phyloP scores from a whole-genome alignment of 495 filamentous ascomycete genomes.

The Talaromyces stipitatus region DNA sequence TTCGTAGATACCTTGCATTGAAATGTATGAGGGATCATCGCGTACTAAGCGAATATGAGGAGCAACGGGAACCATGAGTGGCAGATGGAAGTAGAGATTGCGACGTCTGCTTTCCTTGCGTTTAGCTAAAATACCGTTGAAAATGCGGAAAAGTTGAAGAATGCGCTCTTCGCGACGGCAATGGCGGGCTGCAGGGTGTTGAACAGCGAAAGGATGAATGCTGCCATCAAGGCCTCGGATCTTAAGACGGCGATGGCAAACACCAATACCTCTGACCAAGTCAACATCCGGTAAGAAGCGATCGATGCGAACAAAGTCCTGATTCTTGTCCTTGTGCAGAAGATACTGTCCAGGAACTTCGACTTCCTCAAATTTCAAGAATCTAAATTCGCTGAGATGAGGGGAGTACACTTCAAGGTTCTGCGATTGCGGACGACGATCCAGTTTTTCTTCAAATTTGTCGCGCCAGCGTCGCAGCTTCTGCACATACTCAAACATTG shows the following conservation, averaged over 20 bases:
- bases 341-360: slow-evolving; percentile 97
- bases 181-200: slow-evolving; percentile 86
- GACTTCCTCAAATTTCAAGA: slow-evolving; percentile 96
- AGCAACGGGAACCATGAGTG: slow-evolving; percentile 87
- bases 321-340: slow-evolving; percentile 94
- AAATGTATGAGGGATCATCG: slow-evolving; percentile 91
- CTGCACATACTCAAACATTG: slow-evolving; percentile 95
- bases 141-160: slow-evolving; percentile 93
- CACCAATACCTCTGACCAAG: slow-evolving; percentile 76
- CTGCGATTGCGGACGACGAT: slow-evolving; percentile 65
- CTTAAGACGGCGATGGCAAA: slow-evolving; percentile 85
- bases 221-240: slow-evolving; percentile 98
- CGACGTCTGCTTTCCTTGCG: slow-evolving; percentile 90
- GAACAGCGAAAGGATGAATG: slow-evolving; percentile 87
- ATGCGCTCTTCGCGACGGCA: slow-evolving; percentile 92
- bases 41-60: slow-evolving; percentile 90
- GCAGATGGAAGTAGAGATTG: slow-evolving; percentile 92
- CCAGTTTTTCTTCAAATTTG: slow-evolving; percentile 96
- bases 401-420: slow-evolving; percentile 75
- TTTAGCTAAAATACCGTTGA: slow-evolving; percentile 83
- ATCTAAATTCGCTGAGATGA: slow-evolving; percentile 90
- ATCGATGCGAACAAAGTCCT: slow-evolving; percentile 94
- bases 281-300: slow-evolving; percentile 93
- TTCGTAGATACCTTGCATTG: slow-evolving; percentile 88
- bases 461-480: slow-evolving; percentile 94